Evolutionary conservation across 208 protist species (phyloP).

Genomic region (Trypanosoma caninum): DNA sequence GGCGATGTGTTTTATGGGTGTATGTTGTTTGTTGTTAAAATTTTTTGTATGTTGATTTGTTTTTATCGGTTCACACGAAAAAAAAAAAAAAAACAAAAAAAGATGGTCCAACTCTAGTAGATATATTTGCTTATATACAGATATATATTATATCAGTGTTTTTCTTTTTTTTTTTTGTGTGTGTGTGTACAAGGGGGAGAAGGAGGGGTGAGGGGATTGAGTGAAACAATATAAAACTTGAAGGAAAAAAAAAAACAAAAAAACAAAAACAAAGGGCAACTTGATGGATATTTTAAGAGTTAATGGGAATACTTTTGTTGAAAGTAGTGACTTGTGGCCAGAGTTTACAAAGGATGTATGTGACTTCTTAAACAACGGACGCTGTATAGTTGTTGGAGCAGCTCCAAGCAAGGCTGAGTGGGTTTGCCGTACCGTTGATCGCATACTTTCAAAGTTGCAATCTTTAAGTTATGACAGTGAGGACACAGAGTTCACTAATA

Average conservation of each 20-base stretch:
- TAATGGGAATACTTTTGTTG: not conserved
- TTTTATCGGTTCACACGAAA: no score
- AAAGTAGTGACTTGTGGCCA: not conserved
- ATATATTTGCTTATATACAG: not conserved
- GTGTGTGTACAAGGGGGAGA: not conserved
- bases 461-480: not conserved
- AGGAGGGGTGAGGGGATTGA: not conserved
- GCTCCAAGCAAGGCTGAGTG: not conserved
- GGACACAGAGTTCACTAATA: not conserved
- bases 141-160: not conserved
- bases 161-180: not conserved
- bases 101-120: not conserved
- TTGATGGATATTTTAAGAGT: not conserved
- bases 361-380: not conserved
- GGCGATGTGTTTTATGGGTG: no score
- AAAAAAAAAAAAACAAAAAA: not conserved
- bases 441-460: not conserved
- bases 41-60: no score
- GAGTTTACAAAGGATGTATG: not conserved
- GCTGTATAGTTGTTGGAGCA: conserved; percentile 5
- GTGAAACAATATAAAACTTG: not conserved
- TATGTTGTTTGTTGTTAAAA: no score
- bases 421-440: not conserved
- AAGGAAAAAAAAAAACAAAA: not conserved
- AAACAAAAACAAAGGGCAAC: not conserved